Percentiles rank a stretch among this genome's conserved stretches.
These are phyloP conservation scores for Amyloporia xantha DNA, from an alignment of 768 basidiomycete species.

Conservation along the genomic window DNA sequence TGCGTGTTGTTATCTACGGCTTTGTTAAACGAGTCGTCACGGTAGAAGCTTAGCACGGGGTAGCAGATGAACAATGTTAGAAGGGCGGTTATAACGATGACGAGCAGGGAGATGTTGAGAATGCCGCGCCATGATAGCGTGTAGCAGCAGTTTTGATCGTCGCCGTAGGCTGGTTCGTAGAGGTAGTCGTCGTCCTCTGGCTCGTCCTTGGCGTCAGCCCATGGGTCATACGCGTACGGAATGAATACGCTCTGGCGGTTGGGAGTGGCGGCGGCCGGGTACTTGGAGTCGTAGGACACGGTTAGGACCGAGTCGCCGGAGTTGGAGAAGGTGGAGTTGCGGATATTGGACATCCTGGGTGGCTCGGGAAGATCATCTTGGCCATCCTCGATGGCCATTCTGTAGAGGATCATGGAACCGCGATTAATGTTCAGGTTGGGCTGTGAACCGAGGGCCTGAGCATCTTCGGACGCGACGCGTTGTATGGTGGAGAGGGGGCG, in stretches of 20 bases:
- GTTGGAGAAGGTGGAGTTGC: constrained; percentile 43
- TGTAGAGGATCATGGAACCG: constrained; percentile 65
- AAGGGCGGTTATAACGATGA: constrained; percentile 53
- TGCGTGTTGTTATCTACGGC: constrained; percentile 57
- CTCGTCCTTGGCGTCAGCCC: constrained; percentile 41
- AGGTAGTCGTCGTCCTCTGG: constrained; percentile 63
- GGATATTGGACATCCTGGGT: constrained; percentile 17
- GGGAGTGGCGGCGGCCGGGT: constrained; percentile 38
- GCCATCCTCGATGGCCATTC: constrained; percentile 38
- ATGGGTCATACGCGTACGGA: constrained; percentile 69
- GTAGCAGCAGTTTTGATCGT: constrained; percentile 13
- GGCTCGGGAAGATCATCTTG: constrained; percentile 30
- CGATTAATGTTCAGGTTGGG: constrained; percentile 26
- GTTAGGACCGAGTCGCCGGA: constrained; percentile 46
- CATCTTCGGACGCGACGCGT: constrained; percentile 40
- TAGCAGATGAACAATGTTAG: constrained; percentile 77
- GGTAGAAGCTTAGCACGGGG: constrained; percentile 59
- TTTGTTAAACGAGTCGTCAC: constrained; percentile 28
- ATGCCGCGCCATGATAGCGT: constrained; percentile 41
- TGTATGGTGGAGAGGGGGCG: constrained; percentile 35
- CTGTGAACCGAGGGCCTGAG: constrained; percentile 33
- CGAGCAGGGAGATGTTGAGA: constrained; percentile 63
- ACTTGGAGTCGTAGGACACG: constrained; percentile 55
- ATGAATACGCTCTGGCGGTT: constrained; percentile 35
- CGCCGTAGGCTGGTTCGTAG: constrained; percentile 49